These are phyloP conservation scores for Blastobotrys apis DNA, from an alignment of 1,139 yeast genomes.

Conservation along the genomic window DNA sequence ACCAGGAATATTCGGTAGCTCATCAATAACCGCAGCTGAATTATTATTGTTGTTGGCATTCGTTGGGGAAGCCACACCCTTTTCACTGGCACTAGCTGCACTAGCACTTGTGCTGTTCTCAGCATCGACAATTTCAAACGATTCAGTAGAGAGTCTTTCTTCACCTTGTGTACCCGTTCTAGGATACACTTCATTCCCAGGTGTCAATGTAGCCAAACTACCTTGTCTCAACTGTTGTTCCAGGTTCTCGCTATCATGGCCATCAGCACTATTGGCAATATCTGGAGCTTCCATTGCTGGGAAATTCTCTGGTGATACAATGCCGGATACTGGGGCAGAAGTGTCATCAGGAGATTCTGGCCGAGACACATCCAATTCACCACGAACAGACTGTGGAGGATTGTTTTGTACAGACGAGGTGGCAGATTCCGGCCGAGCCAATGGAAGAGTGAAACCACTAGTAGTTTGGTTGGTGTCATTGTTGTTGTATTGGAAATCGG, in stretches of 20 bases:
- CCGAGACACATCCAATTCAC: slow-evolving; percentile 63
- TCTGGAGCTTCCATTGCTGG: slow-evolving; percentile 8
- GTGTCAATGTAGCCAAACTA: slow-evolving; percentile 14
- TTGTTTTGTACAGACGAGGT: slow-evolving; percentile 91
- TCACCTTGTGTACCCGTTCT: neutral
- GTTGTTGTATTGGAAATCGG: slow-evolving; percentile 36
- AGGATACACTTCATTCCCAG: neutral
- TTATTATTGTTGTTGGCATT: slow-evolving; percentile 12
- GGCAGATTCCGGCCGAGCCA: slow-evolving; percentile 69
- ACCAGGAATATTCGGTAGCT: slow-evolving; percentile 5
- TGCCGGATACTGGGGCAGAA: slow-evolving; percentile 33
- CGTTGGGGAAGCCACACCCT: slow-evolving; percentile 13
- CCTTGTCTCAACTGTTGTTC: slow-evolving; percentile 14
- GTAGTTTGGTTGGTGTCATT: slow-evolving; percentile 41
- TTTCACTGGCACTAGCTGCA: slow-evolving; percentile 15
- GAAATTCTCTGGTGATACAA: slow-evolving; percentile 29
- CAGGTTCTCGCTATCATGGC: slow-evolving; percentile 1
- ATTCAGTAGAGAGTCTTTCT: slow-evolving; percentile 46
- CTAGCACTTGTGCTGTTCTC: too few relatives aligned
- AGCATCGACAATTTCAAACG: slow-evolving; percentile 35
- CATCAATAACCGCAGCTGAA: neutral
- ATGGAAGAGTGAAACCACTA: slow-evolving; percentile 43
- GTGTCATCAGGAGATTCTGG: slow-evolving; percentile 49
- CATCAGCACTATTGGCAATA: neutral
- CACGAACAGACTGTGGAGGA: slow-evolving; percentile 84